Conservation (phyloP, 83 land plant genomes). For the Picea abies region DNA sequence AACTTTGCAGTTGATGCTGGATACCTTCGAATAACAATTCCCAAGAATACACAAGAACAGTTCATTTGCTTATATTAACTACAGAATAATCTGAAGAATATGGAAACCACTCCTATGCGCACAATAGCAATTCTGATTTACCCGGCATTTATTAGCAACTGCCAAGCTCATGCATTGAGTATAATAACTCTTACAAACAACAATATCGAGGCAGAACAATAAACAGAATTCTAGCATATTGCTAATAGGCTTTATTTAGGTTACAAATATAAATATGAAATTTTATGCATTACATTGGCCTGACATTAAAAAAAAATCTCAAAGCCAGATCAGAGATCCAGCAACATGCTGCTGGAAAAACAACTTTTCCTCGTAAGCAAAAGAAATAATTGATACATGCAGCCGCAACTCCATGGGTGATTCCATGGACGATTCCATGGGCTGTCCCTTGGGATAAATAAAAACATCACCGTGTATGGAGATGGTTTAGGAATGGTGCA, state of each 20-base stretch:
- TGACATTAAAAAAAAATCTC: background rate
- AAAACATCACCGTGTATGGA: background rate
- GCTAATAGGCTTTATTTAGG: background rate
- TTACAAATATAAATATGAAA: background rate
- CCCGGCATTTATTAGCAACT: background rate
- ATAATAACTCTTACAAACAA: background rate
- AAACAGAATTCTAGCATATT: background rate
- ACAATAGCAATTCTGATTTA: background rate
- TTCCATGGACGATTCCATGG: background rate
- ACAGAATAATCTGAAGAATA: background rate
- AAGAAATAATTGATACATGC: background rate
- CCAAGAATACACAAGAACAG: background rate
- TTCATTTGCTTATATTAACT: background rate
- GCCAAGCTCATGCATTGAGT: background rate
- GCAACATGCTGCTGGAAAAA: background rate
- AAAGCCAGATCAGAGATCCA: background rate
- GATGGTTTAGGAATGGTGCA: constrained; percentile 12
- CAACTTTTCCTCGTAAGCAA: background rate
- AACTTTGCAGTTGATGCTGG: background rate
- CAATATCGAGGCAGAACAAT: background rate
- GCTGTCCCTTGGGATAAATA: background rate
- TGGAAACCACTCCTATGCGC: background rate
- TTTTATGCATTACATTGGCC: background rate
- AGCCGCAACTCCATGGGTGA: background rate
- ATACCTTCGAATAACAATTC: background rate